phyloP scores from a whole-genome alignment of 441 rosid species.

The Gossypium davidsonii region DNA sequence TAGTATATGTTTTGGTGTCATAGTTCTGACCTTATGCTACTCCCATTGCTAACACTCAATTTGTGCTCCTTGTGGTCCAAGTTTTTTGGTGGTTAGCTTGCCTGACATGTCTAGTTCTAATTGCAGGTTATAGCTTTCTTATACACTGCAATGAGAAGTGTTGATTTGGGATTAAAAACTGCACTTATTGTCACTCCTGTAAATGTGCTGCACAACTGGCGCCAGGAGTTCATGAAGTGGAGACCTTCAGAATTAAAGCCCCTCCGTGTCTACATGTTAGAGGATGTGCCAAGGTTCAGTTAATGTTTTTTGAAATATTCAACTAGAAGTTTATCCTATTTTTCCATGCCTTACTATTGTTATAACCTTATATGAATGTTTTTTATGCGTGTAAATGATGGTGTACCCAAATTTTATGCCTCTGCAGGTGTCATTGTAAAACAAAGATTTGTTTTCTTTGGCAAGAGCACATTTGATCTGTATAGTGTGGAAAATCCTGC shows the following conservation, averaged over 20 bases:
- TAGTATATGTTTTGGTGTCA: background rate
- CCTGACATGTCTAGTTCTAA: slow-evolving; percentile 21
- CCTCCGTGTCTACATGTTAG: slow-evolving; percentile 88
- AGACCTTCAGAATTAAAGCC: slow-evolving; percentile 86
- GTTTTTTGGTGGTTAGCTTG: slow-evolving; percentile 17
- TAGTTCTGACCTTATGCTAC: background rate
- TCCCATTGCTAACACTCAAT: background rate
- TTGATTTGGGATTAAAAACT: slow-evolving; percentile 89
- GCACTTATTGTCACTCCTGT: slow-evolving; percentile 95
- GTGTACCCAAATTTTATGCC: slow-evolving; percentile 2
- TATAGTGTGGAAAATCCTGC: background rate
- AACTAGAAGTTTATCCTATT: background rate
- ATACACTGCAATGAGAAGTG: slow-evolving; percentile 88
- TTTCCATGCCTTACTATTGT: background rate
- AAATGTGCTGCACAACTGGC: slow-evolving; percentile 99
- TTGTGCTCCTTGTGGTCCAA: background rate
- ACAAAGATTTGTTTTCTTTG: background rate
- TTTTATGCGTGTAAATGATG: background rate
- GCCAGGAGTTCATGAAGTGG: slow-evolving; percentile 94
- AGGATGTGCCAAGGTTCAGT: slow-evolving; percentile 84
- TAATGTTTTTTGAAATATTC: background rate
- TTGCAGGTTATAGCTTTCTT: slow-evolving; percentile 95
- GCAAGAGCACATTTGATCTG: background rate
- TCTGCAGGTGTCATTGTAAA: slow-evolving; percentile 1
- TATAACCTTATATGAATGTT: background rate